Evolutionary conservation across 169 alveolate species (phyloP).

Genomic region (Plasmodium fragile): DNA sequence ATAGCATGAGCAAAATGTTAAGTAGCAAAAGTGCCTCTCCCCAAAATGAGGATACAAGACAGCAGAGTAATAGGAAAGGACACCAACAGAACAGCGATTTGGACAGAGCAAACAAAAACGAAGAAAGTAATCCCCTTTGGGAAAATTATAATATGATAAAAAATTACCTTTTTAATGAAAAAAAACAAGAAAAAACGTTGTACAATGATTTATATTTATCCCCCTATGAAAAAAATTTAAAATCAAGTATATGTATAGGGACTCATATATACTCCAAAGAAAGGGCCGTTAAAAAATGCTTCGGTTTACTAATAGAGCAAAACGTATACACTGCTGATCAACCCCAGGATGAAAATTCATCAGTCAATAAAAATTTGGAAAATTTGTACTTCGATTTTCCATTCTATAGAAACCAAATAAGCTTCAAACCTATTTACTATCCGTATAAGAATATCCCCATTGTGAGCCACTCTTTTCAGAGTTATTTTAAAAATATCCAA

Average conservation of each 20-base stretch:
- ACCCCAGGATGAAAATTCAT: slow-evolving; percentile 56
- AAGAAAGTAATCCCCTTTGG: slow-evolving; percentile 1
- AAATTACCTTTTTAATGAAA: slow-evolving; percentile 53
- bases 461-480: slow-evolving; percentile 30
- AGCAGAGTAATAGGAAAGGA: neutral
- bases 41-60: slow-evolving; percentile 5
- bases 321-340: slow-evolving; percentile 44
- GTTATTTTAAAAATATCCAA: slow-evolving; percentile 35
- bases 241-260: slow-evolving; percentile 76
- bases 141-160: slow-evolving; percentile 38
- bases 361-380: slow-evolving; percentile 74
- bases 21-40: slow-evolving; percentile 26
- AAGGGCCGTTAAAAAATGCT: slow-evolving; percentile 77
- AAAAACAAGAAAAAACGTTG: slow-evolving; percentile 52
- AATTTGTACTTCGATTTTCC: slow-evolving; percentile 72
- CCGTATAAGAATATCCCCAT: slow-evolving; percentile 61
- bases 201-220: slow-evolving; percentile 73
- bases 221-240: slow-evolving; percentile 75
- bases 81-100: neutral
- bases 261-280: slow-evolving; percentile 77
- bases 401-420: slow-evolving; percentile 41
- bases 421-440: slow-evolving; percentile 59
- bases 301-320: slow-evolving; percentile 70
- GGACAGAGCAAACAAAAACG: neutral
- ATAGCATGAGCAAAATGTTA: slow-evolving; percentile 46